Conservation (phyloP, 352 stramenopile species). For the Phytophthora niederhauseri region DNA sequence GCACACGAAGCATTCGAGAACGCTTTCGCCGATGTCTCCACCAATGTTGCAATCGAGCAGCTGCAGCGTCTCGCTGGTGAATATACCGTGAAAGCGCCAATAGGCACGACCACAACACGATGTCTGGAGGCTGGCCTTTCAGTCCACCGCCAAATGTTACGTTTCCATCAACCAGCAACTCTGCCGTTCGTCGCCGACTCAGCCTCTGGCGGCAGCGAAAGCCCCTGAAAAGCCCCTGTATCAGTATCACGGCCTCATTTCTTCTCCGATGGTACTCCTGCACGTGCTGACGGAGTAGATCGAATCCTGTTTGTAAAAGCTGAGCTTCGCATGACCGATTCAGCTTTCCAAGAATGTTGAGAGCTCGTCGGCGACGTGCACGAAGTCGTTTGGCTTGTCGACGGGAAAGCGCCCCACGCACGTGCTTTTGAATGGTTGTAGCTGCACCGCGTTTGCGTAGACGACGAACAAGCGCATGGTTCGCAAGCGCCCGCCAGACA, state of each 20-base stretch:
- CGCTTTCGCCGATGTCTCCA: constrained; percentile 35
- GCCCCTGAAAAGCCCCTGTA: constrained; percentile 60
- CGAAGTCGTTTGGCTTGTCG: constrained; percentile 42
- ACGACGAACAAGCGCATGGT: constrained; percentile 55
- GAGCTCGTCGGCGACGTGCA: constrained; percentile 40
- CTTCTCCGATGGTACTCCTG: constrained; percentile 25
- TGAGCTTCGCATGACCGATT: constrained; percentile 40
- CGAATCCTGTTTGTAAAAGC: constrained; percentile 40
- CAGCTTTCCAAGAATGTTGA: constrained; percentile 40
- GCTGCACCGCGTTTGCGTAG: constrained; percentile 53
- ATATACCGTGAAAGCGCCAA: constrained; percentile 48
- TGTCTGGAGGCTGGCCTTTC: constrained; percentile 40
- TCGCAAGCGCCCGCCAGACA: constrained; percentile 48
- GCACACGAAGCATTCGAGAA: constrained; percentile 28
- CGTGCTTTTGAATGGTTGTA: constrained; percentile 55
- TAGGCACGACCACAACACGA: constrained; percentile 64
- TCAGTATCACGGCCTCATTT: constrained; percentile 16
- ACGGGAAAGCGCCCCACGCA: constrained; percentile 50
- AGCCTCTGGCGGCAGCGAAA: constrained; percentile 47
- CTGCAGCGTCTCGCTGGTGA: constrained; percentile 23
- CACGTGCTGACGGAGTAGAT: constrained; percentile 39
- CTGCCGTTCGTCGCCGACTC: constrained; percentile 39
- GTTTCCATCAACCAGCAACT: constrained; percentile 38
- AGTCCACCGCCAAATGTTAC: constrained; percentile 26
- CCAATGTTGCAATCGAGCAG: constrained; percentile 45